Conservation (phyloP, 306 rosid species). For the Malus sylvestris region DNA sequence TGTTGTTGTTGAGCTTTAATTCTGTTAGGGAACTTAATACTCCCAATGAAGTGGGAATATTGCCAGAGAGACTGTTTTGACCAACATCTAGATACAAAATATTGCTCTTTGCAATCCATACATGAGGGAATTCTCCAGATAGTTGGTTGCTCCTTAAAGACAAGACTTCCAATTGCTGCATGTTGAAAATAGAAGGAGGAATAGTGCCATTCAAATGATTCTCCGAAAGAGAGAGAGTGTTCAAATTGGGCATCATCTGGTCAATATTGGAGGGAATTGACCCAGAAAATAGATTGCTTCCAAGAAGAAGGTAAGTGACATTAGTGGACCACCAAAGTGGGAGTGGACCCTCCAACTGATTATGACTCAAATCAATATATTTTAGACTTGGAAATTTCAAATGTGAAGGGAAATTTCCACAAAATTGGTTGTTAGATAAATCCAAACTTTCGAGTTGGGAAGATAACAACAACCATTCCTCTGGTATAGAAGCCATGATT, state of each 20-base stretch:
- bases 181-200: no score
- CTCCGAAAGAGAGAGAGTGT: rapidly evolving
- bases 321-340: not conserved
- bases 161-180: no score
- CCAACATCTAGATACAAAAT: no score
- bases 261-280: not conserved
- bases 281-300: not conserved
- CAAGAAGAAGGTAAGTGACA: rapidly evolving
- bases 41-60: no score
- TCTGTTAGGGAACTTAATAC: no score
- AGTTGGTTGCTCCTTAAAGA: no score
- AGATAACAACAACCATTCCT: not conserved
- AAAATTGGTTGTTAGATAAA: not conserved
- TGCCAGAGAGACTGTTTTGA: no score
- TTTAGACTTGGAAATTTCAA: not conserved
- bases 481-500: not conserved
- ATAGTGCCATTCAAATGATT: no score
- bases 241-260: not conserved
- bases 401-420: not conserved
- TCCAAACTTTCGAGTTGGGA: not conserved
- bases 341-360: not conserved
- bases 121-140: no score
- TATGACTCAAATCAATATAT: not conserved
- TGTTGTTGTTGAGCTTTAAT: no score
- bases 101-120: no score